A percentile compares a stretch with the other conserved stretches of the same genome.
These are phyloP conservation scores for Myxozyma neglecta DNA, from an alignment of 805 yeast species.

Conservation along the genomic window DNA sequence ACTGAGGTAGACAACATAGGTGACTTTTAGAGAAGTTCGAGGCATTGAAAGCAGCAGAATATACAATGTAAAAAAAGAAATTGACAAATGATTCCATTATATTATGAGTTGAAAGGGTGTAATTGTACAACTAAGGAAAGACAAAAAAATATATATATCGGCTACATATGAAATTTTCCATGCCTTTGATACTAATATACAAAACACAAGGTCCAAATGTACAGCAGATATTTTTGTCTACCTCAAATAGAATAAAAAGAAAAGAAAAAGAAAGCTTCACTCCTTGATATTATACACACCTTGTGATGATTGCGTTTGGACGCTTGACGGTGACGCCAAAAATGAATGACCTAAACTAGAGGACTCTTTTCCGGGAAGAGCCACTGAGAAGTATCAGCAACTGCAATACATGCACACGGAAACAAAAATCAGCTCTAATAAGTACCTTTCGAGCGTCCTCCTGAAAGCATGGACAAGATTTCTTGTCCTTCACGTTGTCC, in stretches of 20 bases:
- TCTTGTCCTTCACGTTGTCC: slow-evolving; percentile 28
- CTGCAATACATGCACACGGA: background rate
- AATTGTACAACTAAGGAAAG: slow-evolving; percentile 3
- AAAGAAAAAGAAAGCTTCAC: slow-evolving; percentile 3
- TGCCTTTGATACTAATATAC: background rate
- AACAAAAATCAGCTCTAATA: background rate
- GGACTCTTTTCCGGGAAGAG: slow-evolving; percentile 5
- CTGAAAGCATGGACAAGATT: slow-evolving; percentile 20
- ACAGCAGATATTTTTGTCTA: background rate
- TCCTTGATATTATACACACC: slow-evolving; percentile 19
- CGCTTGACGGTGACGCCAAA: background rate
- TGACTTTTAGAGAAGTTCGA: background rate
- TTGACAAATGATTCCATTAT: background rate
- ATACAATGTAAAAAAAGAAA: background rate
- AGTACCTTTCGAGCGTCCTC: slow-evolving; percentile 20
- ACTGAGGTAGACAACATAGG: background rate
- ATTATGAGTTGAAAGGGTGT: background rate
- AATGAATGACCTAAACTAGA: slow-evolving; percentile 5
- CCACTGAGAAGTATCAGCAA: background rate
- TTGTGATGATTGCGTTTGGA: slow-evolving; percentile 7
- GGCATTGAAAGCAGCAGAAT: background rate
- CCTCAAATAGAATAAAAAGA: background rate
- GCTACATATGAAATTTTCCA: background rate
- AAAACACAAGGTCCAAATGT: background rate
- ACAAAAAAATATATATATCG: background rate